phyloP scores from a whole-genome alignment of 495 filamentous ascomycete species.

The Massariosphaeria phaeospora region DNA sequence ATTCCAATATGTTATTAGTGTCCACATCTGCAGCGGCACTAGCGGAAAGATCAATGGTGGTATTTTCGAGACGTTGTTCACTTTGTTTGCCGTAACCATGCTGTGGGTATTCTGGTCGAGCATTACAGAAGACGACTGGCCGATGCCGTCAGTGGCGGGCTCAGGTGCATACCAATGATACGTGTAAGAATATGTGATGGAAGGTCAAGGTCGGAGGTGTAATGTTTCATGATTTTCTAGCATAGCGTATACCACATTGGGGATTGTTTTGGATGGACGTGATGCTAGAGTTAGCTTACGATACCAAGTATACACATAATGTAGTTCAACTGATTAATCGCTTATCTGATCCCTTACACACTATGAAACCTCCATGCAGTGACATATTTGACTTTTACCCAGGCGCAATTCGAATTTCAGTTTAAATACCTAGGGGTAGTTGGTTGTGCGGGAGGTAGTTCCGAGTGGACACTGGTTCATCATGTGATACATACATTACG shows the following conservation, averaged over 20 bases:
- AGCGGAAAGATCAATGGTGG: constrained; percentile 84
- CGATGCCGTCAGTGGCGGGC: constrained; percentile 53
- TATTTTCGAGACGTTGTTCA: constrained; percentile 91
- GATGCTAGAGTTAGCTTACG: not conserved
- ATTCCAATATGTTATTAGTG: constrained; percentile 91
- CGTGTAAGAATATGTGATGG: constrained; percentile 1
- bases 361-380: no score
- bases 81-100: constrained; percentile 69
- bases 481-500: no score
- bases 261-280: constrained; percentile 9
- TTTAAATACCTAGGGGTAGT: no score
- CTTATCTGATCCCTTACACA: not conserved
- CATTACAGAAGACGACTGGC: constrained; percentile 99
- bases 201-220: not conserved
- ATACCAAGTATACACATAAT: constrained; percentile 23
- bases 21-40: constrained; percentile 78
- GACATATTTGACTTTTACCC: no score
- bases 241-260: constrained; percentile 31
- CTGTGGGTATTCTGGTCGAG: constrained; percentile 97
- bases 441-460: no score
- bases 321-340: constrained; percentile 8
- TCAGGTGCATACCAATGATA: constrained; percentile 46
- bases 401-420: no score
- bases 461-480: no score
- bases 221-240: constrained; percentile 33